Evolutionary conservation across 305 asterid genomes (phyloP).

Genomic region (Rubia peregrina): DNA sequence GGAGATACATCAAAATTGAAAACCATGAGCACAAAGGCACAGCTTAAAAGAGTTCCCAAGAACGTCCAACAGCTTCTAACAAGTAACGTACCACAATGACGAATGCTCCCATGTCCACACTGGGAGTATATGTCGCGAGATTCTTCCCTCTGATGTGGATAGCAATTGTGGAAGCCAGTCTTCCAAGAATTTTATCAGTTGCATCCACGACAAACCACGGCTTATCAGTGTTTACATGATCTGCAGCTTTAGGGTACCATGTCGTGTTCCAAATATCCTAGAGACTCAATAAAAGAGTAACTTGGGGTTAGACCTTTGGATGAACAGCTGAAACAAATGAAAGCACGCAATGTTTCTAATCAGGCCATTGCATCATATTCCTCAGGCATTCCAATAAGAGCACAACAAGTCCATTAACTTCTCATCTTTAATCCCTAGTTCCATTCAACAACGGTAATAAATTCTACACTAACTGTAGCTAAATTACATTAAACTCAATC

Average conservation of each 20-base stretch:
- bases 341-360: not conserved
- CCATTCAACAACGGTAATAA: not conserved
- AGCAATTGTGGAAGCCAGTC: conserved; percentile 89
- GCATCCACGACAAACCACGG: conserved; percentile 94
- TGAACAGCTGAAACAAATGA: not conserved
- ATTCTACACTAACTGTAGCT: not conserved
- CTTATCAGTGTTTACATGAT: conserved; percentile 77
- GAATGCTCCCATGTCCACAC: conserved; percentile 98
- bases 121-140: conserved; percentile 84
- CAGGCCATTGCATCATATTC: not conserved
- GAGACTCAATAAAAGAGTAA: conserved; percentile 15
- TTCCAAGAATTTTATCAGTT: conserved; percentile 80
- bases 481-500: not conserved
- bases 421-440: not conserved
- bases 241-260: conserved; percentile 92
- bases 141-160: conserved; percentile 82
- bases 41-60: not conserved
- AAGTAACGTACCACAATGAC: conserved; percentile 68
- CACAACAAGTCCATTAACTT: not conserved
- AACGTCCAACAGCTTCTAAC: not conserved
- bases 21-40: not conserved
- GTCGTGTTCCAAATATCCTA: conserved; percentile 92
- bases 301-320: conserved; percentile 8
- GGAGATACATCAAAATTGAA: not conserved
- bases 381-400: not conserved